Conservation (phyloP, 306 rosid species). For the Vigna hirtella region DNA sequence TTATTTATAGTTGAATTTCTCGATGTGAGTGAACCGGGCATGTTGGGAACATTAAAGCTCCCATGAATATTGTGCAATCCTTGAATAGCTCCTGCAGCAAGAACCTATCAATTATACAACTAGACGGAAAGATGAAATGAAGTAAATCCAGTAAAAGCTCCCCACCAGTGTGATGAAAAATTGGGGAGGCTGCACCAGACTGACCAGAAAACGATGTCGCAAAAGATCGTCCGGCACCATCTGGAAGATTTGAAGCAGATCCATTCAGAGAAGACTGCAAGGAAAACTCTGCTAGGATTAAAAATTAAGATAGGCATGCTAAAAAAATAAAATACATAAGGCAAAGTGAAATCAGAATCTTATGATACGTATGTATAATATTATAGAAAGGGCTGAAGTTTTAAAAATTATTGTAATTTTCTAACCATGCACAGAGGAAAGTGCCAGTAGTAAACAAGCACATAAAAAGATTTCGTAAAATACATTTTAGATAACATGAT, state of each 20-base stretch:
- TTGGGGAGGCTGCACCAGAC: conserved; percentile 95
- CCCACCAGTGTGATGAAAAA: conserved; percentile 90
- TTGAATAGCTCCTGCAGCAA: conserved; percentile 76
- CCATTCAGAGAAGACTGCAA: conserved; percentile 93
- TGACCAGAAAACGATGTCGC: conserved; percentile 93
- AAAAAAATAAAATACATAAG: conserved; percentile 21
- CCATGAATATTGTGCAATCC: conserved; percentile 92
- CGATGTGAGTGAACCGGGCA: conserved; percentile 73
- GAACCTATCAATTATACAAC: conserved; percentile 52
- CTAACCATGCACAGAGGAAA: conserved; percentile 12
- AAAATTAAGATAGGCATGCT: neutral
- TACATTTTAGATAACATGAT: neutral
- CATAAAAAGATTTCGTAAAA: neutral
- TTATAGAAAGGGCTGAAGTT: conserved; percentile 8
- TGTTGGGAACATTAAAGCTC: conserved; percentile 88
- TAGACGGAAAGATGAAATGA: conserved; percentile 39
- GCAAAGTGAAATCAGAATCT: neutral
- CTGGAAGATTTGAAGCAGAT: conserved; percentile 90
- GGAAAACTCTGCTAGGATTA: conserved; percentile 37
- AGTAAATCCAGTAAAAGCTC: conserved; percentile 49
- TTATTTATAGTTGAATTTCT: conserved; percentile 80
- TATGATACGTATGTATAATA: neutral
- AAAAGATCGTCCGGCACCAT: conserved; percentile 83
- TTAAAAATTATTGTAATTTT: conserved; percentile 10
- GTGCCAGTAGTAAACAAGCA: conserved; percentile 8